These are phyloP conservation scores for Populus davidiana DNA, from an alignment of 345 rosid genomes.

Conservation along the genomic window DNA sequence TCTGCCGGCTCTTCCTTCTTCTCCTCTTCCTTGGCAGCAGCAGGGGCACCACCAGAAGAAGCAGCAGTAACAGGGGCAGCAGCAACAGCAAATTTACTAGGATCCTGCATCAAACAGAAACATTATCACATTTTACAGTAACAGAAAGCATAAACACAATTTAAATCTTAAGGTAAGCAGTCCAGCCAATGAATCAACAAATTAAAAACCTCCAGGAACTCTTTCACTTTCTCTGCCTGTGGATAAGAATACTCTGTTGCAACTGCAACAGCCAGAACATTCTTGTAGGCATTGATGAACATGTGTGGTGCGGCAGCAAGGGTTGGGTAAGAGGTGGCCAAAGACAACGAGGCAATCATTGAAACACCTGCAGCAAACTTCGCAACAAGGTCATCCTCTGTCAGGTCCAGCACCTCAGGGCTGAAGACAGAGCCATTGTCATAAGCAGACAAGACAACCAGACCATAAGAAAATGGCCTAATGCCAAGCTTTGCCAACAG, in stretches of 20 bases:
- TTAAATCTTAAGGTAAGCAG: not conserved
- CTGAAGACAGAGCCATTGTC: conserved; percentile 84
- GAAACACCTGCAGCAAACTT: conserved; percentile 82
- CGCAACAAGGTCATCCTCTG: conserved; percentile 70
- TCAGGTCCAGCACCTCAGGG: conserved; percentile 81
- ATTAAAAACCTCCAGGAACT: conserved; percentile 60
- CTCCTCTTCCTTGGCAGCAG: conserved; percentile 55
- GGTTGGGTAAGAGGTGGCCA: conserved; percentile 83
- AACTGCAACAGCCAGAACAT: conserved; percentile 62
- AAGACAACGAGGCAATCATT: conserved; percentile 60
- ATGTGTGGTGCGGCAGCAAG: conserved; percentile 89
- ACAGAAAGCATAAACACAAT: too few species aligned
- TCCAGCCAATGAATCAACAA: not conserved
- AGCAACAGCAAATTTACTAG: conserved; percentile 66
- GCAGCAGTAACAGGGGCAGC: conserved; percentile 39
- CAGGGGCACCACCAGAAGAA: conserved; percentile 24
- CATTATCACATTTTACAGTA: not conserved
- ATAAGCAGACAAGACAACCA: conserved; percentile 61
- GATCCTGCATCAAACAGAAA: conserved; percentile 47
- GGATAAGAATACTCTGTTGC: conserved; percentile 74
- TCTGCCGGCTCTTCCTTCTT: conserved; percentile 74
- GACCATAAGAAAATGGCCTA: conserved; percentile 94
- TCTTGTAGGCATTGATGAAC: conserved; percentile 90
- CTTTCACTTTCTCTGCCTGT: conserved; percentile 82
- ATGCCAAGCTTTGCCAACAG: conserved; percentile 84